phyloP scores from a whole-genome alignment of 805 yeast species.

The Henningerozyma blattae region DNA sequence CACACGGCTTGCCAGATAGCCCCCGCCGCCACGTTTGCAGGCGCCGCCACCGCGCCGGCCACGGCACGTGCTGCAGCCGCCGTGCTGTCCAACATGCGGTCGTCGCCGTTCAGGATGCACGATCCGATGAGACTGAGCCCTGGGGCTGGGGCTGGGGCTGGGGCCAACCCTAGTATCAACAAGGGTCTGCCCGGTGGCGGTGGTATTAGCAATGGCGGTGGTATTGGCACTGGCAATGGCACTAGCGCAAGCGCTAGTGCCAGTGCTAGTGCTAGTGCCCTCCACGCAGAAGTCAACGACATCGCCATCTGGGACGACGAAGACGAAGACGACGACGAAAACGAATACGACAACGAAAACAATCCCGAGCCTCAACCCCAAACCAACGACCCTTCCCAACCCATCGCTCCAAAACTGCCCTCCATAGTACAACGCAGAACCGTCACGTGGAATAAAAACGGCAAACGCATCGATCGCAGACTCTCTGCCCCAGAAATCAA shows the following conservation, averaged over 20 bases:
- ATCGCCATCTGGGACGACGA: not conserved
- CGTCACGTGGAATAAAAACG: slow-evolving; percentile 26
- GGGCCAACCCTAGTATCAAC: no score
- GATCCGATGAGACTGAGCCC: not conserved
- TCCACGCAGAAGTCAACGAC: no score
- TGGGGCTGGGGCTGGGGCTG: no score
- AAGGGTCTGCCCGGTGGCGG: no score
- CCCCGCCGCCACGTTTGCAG: not conserved
- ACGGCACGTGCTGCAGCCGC: slow-evolving; percentile 22
- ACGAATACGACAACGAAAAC: not conserved
- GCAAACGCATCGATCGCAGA: slow-evolving; percentile 18
- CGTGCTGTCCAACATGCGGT: slow-evolving; percentile 23
- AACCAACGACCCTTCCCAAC: not conserved
- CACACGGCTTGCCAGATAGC: not conserved
- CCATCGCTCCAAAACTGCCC: not conserved
- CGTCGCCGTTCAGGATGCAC: slow-evolving; percentile 21
- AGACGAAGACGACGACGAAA: slow-evolving; percentile 1
- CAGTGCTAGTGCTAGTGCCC: no score
- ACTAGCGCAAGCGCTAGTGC: no score
- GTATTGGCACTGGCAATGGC: no score
- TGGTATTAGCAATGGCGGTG: no score
- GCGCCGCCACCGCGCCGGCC: not conserved
- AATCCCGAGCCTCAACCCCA: not conserved
- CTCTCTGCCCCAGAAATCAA: slow-evolving; percentile 7
- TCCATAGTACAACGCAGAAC: slow-evolving; percentile 2